Conservation (phyloP, 2,329 filamentous ascomycete species). For the Ceratocystis lukuohia region DNA sequence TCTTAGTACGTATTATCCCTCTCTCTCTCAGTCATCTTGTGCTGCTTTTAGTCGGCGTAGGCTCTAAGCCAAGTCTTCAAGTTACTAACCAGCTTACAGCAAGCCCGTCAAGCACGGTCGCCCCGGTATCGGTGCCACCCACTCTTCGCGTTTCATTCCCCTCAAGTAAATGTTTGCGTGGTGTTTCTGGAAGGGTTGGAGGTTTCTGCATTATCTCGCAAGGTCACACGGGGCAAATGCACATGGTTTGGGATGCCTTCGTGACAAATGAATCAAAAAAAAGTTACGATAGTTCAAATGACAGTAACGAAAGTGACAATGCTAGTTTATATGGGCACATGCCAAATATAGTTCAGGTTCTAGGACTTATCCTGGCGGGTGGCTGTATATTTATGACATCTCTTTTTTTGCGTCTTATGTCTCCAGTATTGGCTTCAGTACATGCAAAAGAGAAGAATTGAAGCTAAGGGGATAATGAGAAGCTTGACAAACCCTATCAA, state of each 20-base stretch:
- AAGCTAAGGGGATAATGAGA: neutral
- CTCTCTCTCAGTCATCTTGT: neutral
- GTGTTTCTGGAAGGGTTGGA: slow-evolving; percentile 25
- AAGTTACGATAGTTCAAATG: slow-evolving; percentile 18
- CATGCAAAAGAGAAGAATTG: neutral
- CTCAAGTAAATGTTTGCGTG: slow-evolving; percentile 61
- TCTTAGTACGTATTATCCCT: slow-evolving; percentile 66
- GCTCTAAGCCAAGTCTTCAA: neutral
- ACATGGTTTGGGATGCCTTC: slow-evolving; percentile 18
- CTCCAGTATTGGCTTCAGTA: neutral
- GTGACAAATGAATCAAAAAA: slow-evolving; percentile 20
- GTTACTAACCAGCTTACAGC: slow-evolving; percentile 49
- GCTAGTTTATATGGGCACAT: slow-evolving; percentile 15
- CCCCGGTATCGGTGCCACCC: slow-evolving; percentile 99
- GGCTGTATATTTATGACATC: neutral
- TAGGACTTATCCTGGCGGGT: neutral
- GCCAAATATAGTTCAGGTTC: slow-evolving; percentile 11
- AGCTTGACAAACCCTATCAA: neutral
- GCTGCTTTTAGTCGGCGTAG: neutral
- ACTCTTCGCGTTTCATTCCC: slow-evolving; percentile 99
- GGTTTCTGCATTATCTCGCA: slow-evolving; percentile 36
- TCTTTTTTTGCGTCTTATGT: neutral
- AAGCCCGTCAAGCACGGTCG: slow-evolving; percentile 99
- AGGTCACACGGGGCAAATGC: slow-evolving; percentile 17
- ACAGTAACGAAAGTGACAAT: slow-evolving; percentile 16